phyloP scores from a whole-genome alignment of 805 yeast genomes.

The Suhomyces sp. region DNA sequence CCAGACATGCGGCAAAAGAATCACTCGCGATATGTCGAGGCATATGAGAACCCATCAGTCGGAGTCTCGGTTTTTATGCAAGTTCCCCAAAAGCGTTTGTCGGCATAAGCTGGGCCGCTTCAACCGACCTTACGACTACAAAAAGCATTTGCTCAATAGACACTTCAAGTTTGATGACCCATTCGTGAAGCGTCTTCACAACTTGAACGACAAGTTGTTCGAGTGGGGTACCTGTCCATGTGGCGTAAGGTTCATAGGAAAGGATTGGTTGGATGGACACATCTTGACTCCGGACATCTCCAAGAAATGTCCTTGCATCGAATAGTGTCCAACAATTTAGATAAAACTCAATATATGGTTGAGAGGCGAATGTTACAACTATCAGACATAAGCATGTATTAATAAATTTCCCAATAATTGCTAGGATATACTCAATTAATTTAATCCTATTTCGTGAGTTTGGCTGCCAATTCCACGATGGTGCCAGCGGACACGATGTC shows the following conservation, averaged over 20 bases:
- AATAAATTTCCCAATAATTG: background rate
- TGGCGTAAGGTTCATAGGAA: conserved; percentile 31
- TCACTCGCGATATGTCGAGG: conserved; percentile 59
- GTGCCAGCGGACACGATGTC: conserved; percentile 19
- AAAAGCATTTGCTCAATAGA: conserved; percentile 59
- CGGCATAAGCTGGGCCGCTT: conserved; percentile 59
- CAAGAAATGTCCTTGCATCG: conserved; percentile 7
- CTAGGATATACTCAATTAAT: background rate
- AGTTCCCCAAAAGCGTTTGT: conserved; percentile 54
- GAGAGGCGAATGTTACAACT: background rate
- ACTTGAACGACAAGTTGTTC: conserved; percentile 50
- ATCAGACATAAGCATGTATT: background rate
- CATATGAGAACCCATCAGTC: conserved; percentile 62
- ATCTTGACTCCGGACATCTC: conserved; percentile 23
- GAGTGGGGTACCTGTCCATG: conserved; percentile 51
- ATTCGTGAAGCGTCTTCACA: conserved; percentile 42
- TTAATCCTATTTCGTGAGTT: background rate
- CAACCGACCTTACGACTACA: conserved; percentile 66
- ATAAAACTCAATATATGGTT: background rate
- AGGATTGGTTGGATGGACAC: conserved; percentile 38
- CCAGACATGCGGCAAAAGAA: conserved; percentile 49
- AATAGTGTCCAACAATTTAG: background rate
- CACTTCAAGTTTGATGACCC: conserved; percentile 56
- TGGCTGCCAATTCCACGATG: conserved; percentile 16
- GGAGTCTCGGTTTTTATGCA: conserved; percentile 55